Conservation (phyloP, 164 flowering plant species). For the Stephania cephalantha region DNA sequence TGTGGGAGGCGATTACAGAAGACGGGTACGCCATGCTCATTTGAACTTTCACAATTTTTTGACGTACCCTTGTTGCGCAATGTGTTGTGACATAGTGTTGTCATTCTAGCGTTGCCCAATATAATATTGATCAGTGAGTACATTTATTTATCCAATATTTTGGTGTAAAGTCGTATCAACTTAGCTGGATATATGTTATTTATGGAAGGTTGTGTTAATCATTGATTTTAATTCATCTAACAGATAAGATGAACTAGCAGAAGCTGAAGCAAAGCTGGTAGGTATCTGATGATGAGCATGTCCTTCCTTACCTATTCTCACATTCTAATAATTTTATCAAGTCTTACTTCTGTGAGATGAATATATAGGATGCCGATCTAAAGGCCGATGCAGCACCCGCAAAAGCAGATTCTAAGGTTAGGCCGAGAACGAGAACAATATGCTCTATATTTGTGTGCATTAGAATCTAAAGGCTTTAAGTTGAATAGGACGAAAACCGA, state of each 20-base stretch:
- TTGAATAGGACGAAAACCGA: no score
- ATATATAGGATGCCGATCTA: constrained; percentile 59
- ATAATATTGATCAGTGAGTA: no score
- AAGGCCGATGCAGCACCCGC: constrained; percentile 30
- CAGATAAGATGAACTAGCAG: constrained; percentile 84
- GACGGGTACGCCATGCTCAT: constrained; percentile 45
- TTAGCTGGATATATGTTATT: no score
- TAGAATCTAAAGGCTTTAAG: no score
- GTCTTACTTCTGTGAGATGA: constrained; percentile 13
- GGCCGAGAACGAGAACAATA: constrained; percentile 11
- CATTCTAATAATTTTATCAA: background rate
- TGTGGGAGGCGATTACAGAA: constrained; percentile 77
- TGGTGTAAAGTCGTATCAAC: no score
- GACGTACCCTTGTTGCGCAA: no score
- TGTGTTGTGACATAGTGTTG: no score
- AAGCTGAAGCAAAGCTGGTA: constrained; percentile 94
- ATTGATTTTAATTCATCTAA: constrained; percentile 13
- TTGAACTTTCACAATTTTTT: background rate
- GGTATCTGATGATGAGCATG: constrained; percentile 10
- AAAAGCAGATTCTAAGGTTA: constrained; percentile 56
- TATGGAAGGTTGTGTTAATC: no score
- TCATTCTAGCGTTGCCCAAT: no score
- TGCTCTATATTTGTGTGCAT: background rate
- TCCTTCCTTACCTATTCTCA: background rate
- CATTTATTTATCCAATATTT: no score